A percentile compares a stretch with the other conserved stretches of the same genome.
These are phyloP conservation scores for Nannizziopsis barbatae DNA, from an alignment of 2,329 filamentous ascomycete genomes.

Conservation along the genomic window DNA sequence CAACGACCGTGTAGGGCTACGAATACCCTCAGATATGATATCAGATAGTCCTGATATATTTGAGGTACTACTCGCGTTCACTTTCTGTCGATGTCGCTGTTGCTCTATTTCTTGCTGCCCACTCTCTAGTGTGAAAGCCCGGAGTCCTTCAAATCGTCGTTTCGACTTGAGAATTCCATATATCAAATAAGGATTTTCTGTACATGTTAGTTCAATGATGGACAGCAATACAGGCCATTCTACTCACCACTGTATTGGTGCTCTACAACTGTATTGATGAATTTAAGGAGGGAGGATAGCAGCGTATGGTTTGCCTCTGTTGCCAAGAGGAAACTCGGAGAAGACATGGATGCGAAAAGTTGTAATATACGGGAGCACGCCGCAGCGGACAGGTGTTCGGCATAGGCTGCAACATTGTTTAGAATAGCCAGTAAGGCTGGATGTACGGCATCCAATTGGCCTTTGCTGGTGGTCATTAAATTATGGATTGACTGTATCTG, in stretches of 20 bases:
- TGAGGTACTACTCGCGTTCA: constrained; percentile 34
- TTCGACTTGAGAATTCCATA: constrained; percentile 68
- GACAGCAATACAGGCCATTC: neutral
- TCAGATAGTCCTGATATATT: constrained; percentile 29
- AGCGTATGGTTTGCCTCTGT: constrained; percentile 85
- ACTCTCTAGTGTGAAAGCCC: constrained; percentile 81
- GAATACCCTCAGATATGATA: constrained; percentile 8
- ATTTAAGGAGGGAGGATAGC: constrained; percentile 71
- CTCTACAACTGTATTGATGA: constrained; percentile 80
- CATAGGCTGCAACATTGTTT: constrained; percentile 80
- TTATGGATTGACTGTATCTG: constrained; percentile 66
- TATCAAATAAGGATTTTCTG: constrained; percentile 71
- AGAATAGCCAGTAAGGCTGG: constrained; percentile 84
- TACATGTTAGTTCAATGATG: constrained; percentile 18
- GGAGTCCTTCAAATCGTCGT: constrained; percentile 72
- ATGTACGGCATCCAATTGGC: constrained; percentile 81
- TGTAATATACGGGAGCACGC: constrained; percentile 76
- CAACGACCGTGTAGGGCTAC: constrained; percentile 42
- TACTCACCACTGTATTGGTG: constrained; percentile 66
- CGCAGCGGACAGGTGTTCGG: constrained; percentile 62
- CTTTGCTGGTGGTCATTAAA: constrained; percentile 82
- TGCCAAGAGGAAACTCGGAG: constrained; percentile 78
- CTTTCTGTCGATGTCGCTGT: constrained; percentile 59
- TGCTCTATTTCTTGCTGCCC: constrained; percentile 85
- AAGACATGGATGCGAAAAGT: constrained; percentile 82